These are phyloP conservation scores for Pulveroboletus sp. DNA, from an alignment of 768 basidiomycete species.

Conservation along the genomic window DNA sequence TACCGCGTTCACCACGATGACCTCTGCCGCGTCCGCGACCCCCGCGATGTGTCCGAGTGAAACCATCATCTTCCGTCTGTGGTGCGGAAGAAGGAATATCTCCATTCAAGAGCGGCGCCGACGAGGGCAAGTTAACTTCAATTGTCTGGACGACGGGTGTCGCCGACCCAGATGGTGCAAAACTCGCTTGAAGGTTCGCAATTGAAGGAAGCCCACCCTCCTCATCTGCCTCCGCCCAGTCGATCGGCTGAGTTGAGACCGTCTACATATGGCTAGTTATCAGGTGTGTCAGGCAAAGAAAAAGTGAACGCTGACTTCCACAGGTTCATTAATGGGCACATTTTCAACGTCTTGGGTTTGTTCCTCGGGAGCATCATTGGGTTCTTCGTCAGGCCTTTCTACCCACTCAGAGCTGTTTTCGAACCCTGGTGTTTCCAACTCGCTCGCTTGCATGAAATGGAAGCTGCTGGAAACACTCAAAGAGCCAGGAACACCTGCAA, in stretches of 20 bases:
- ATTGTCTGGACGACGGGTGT: constrained; percentile 45
- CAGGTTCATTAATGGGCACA: constrained; percentile 10
- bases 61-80: constrained; percentile 56
- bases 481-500: constrained; percentile 39
- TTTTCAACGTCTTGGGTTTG: constrained; percentile 9
- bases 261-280: constrained; percentile 11
- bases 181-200: constrained; percentile 68
- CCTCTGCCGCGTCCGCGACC: constrained; percentile 47
- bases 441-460: constrained; percentile 80
- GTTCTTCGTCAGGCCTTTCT: constrained; percentile 40
- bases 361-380: constrained; percentile 14
- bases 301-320: constrained; percentile 30
- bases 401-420: constrained; percentile 56
- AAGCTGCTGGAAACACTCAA: constrained; percentile 50
- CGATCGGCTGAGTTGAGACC: constrained; percentile 41
- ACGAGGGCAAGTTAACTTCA: constrained; percentile 31
- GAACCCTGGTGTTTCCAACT: constrained; percentile 54
- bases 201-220: constrained; percentile 75
- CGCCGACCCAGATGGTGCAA: constrained; percentile 68
- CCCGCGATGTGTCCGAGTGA: constrained; percentile 42
- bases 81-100: constrained; percentile 21
- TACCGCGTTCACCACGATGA: constrained; percentile 39
- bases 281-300: background rate
- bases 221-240: constrained; percentile 80
- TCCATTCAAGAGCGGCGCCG: constrained; percentile 17